These are phyloP conservation scores for Malassezia equina DNA, from an alignment of 1,284 basidiomycete genomes.

Conservation along the genomic window DNA sequence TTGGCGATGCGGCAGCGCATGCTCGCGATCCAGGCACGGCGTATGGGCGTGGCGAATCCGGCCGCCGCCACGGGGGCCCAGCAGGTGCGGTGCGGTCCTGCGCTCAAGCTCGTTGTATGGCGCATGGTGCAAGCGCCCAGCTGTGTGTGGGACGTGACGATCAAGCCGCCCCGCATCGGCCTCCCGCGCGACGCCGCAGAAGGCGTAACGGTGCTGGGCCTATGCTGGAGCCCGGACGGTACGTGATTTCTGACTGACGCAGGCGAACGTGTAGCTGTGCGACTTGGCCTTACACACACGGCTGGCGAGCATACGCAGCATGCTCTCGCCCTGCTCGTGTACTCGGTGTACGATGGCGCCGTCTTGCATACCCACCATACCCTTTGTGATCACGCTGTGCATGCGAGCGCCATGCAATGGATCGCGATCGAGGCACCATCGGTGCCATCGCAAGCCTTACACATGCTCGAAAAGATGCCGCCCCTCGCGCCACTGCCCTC, in stretches of 20 bases:
- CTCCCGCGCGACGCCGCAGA: neutral
- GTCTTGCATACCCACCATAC: neutral
- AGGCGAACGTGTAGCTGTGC: conserved; percentile 12
- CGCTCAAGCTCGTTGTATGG: conserved; percentile 7
- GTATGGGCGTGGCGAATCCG: conserved; percentile 13
- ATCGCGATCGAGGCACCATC: neutral
- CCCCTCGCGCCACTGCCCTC: conserved; percentile 1
- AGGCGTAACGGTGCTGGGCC: neutral
- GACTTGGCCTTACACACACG: neutral
- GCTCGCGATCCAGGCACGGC: conserved; percentile 17
- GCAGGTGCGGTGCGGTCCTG: conserved; percentile 1
- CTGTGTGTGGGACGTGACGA: conserved; percentile 12
- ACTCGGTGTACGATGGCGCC: conserved; percentile 11
- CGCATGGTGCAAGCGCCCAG: neutral
- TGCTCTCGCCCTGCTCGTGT: neutral
- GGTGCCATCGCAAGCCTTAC: conserved; percentile 7
- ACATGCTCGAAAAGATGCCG: conserved; percentile 4
- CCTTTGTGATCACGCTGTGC: neutral
- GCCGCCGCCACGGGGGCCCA: neutral
- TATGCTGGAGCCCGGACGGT: conserved; percentile 15
- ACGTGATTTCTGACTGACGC: neutral
- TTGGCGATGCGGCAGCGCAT: conserved; percentile 17
- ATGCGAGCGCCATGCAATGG: conserved; percentile 1
- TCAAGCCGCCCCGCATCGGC: neutral
- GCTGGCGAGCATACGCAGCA: neutral